Percentiles rank a stretch among this genome's conserved stretches.
These are phyloP conservation scores for Cercospora sojina DNA, from an alignment of 2,329 filamentous ascomycete species.

Conservation along the genomic window DNA sequence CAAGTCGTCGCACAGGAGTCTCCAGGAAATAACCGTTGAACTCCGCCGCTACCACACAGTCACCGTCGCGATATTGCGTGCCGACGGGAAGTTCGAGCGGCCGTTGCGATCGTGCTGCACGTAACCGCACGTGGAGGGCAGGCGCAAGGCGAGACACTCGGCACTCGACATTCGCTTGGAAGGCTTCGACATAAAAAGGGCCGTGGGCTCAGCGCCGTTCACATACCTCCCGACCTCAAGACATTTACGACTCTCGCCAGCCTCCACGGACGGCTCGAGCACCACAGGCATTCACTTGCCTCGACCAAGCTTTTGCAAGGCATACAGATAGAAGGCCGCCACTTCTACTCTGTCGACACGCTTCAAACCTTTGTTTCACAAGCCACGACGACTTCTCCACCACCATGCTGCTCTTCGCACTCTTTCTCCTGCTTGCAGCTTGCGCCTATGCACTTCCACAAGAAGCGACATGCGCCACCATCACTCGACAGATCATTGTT, in stretches of 20 bases:
- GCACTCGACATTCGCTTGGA: conserved; percentile 12
- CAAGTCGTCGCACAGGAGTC: not conserved
- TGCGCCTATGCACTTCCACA: conserved; percentile 31
- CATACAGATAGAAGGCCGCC: conserved; percentile 12
- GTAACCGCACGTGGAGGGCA: conserved; percentile 12
- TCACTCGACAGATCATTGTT: conserved; percentile 31
- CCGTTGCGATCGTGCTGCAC: conserved; percentile 6
- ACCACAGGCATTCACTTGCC: not conserved
- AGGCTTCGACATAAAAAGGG: conserved; percentile 12
- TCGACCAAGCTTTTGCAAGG: not conserved
- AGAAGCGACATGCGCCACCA: conserved; percentile 30
- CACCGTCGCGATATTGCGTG: not conserved
- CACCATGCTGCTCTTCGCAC: conserved; percentile 27
- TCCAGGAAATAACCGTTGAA: not conserved
- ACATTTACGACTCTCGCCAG: conserved; percentile 9
- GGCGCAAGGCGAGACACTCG: conserved; percentile 8
- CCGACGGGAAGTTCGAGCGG: not conserved
- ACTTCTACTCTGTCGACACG: not conserved
- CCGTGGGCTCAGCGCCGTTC: conserved; percentile 6
- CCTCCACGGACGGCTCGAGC: not conserved
- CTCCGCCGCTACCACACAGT: not conserved
- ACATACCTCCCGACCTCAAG: conserved; percentile 17
- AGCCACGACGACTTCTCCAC: conserved; percentile 10
- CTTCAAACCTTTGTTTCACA: conserved; percentile 19
- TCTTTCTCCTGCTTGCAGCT: conserved; percentile 29